Evolutionary conservation across 495 filamentous ascomycete genomes (phyloP).

Genomic region (Aspergillus wentii): DNA sequence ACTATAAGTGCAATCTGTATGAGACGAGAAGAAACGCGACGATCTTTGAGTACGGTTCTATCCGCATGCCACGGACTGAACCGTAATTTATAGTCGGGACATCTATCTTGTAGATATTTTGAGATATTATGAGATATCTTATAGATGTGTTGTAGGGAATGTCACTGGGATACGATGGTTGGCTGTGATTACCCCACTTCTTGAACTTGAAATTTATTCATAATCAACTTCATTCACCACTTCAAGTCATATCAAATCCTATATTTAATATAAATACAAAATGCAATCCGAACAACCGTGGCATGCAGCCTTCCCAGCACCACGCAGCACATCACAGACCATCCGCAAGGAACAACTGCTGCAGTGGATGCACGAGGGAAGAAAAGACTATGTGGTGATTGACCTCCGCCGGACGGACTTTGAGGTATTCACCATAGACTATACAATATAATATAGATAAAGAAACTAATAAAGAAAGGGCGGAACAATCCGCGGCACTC

Average conservation of each 20-base stretch:
- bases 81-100: constrained; percentile 53
- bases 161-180: too few species aligned
- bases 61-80: constrained; percentile 33
- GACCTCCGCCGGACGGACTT: constrained; percentile 49
- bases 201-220: too few species aligned
- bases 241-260: too few species aligned
- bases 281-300: constrained; percentile 28
- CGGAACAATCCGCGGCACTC: constrained; percentile 60
- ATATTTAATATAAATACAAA: neutral
- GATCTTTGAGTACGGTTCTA: constrained; percentile 54
- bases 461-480: constrained; percentile 36
- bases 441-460: neutral
- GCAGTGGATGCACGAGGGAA: constrained; percentile 29
- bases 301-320: constrained; percentile 41
- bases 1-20: constrained; percentile 24
- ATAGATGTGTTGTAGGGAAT: too few species aligned
- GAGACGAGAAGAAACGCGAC: constrained; percentile 49
- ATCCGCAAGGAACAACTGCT: constrained; percentile 35
- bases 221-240: too few species aligned
- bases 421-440: constrained; percentile 38
- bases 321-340: constrained; percentile 19
- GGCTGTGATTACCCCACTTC: too few species aligned
- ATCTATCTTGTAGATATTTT: constrained; percentile 14
- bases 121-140: too few species aligned
- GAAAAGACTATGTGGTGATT: too few species aligned